A percentile compares a stretch with the other conserved stretches of the same genome.
These are phyloP conservation scores for Annona squamosa DNA, from an alignment of 164 flowering plant genomes.

Conservation along the genomic window DNA sequence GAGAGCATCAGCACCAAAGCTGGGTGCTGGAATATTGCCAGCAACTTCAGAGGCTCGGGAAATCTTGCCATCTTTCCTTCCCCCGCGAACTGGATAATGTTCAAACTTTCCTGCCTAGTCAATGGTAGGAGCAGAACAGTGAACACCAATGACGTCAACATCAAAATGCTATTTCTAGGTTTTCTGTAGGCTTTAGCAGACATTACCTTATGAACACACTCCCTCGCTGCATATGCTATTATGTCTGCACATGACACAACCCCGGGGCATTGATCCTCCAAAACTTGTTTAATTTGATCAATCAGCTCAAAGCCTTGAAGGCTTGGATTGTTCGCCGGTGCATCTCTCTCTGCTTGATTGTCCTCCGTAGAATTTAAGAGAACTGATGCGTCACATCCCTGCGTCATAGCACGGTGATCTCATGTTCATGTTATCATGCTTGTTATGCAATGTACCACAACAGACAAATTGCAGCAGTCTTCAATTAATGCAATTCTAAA, in stretches of 20 bases:
- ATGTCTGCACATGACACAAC: slow-evolving; percentile 35
- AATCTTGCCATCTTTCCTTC: slow-evolving; percentile 28
- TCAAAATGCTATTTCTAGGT: too few relatives aligned
- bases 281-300: slow-evolving; percentile 22
- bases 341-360: slow-evolving; percentile 25
- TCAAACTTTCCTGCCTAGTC: slow-evolving; percentile 12
- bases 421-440: background rate
- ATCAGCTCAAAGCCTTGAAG: slow-evolving; percentile 27
- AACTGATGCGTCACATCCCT: slow-evolving; percentile 41
- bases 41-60: slow-evolving; percentile 21
- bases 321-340: slow-evolving; percentile 21
- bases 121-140: slow-evolving; percentile 10
- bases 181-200: background rate
- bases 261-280: slow-evolving; percentile 28
- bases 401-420: background rate
- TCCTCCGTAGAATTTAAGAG: slow-evolving; percentile 18
- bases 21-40: slow-evolving; percentile 15
- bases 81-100: slow-evolving; percentile 25
- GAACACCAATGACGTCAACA: slow-evolving; percentile 3
- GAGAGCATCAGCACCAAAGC: slow-evolving; percentile 9
- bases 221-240: slow-evolving; percentile 30
- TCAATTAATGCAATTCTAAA: background rate
- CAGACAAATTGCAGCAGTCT: background rate
- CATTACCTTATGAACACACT: slow-evolving; percentile 20
- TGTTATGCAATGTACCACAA: background rate